phyloP scores from a whole-genome alignment of 495 filamentous ascomycete genomes.

The Mycothermus thermophilus region DNA sequence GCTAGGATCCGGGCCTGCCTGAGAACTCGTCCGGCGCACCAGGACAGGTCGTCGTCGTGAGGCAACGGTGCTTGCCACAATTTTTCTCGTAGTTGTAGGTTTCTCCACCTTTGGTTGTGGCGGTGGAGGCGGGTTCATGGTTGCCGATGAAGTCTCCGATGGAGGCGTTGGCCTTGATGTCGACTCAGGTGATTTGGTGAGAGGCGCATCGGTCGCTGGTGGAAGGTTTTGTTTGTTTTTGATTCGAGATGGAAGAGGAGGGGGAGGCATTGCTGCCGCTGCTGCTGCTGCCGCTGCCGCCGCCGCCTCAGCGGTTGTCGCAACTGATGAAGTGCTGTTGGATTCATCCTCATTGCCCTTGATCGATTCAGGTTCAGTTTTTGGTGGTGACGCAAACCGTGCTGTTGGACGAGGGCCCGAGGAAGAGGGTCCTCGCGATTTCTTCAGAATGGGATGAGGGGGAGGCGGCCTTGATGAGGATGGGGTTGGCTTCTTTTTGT shows the following conservation, averaged over 20 bases:
- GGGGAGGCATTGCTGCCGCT: conserved; percentile 12
- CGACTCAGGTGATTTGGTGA: background rate
- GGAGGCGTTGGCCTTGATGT: background rate
- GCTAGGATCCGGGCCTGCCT: conserved; percentile 4
- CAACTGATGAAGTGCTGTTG: background rate
- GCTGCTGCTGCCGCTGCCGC: conserved; percentile 9
- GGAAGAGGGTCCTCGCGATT: conserved; percentile 35
- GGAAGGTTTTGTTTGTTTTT: background rate
- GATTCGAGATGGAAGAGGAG: conserved; percentile 7
- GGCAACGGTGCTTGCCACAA: conserved; percentile 23
- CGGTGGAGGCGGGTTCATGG: conserved; percentile 3
- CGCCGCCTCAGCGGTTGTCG: conserved; percentile 9
- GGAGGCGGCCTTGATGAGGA: conserved; percentile 21
- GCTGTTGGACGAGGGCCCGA: conserved; percentile 38
- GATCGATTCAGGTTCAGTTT: conserved; percentile 1
- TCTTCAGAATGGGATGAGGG: conserved; percentile 39
- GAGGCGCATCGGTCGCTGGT: background rate
- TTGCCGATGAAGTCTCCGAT: background rate
- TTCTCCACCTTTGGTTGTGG: conserved; percentile 10
- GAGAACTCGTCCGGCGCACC: conserved; percentile 28
- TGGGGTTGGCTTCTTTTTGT: conserved; percentile 16
- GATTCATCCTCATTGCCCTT: background rate
- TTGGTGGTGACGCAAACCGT: conserved; percentile 35
- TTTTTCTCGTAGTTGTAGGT: conserved; percentile 18
- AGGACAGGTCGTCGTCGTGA: conserved; percentile 26